Conservation (phyloP, 495 filamentous ascomycete species). For the Penicillium dipodomyicola region DNA sequence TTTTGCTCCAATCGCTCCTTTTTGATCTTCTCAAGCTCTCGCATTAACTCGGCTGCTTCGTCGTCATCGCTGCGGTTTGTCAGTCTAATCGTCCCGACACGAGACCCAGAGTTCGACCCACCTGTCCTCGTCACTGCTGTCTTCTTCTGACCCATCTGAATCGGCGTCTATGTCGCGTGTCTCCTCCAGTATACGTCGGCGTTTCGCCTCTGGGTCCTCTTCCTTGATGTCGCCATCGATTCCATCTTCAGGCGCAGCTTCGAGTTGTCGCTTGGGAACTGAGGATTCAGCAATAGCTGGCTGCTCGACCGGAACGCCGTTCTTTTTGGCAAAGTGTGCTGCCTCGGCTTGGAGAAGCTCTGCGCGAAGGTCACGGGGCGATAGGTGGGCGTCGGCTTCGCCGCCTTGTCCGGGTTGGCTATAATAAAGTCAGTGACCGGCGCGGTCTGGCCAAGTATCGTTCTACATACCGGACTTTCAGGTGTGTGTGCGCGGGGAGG, state of each 20-base stretch:
- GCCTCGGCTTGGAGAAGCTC: constrained; percentile 89
- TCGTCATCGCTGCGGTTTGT: constrained; percentile 61
- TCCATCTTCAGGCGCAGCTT: constrained; percentile 39
- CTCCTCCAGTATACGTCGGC: constrained; percentile 83
- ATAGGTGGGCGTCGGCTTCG: constrained; percentile 63
- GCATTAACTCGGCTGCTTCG: constrained; percentile 83
- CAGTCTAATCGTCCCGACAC: constrained; percentile 5
- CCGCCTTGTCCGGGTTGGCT: constrained; percentile 87
- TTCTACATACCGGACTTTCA: constrained; percentile 71
- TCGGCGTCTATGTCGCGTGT: constrained; percentile 89
- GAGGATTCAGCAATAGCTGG: constrained; percentile 34
- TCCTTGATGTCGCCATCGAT: constrained; percentile 36
- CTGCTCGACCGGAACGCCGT: constrained; percentile 54
- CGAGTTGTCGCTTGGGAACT: constrained; percentile 65
- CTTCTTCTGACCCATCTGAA: constrained; percentile 65
- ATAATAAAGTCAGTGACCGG: constrained; percentile 18
- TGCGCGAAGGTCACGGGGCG: constrained; percentile 74
- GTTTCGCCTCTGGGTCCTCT: constrained; percentile 76
- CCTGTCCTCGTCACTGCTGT: constrained; percentile 72
- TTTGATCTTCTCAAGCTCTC: constrained; percentile 94
- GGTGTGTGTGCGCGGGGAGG: constrained; percentile 83
- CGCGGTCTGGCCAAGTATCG: neutral
- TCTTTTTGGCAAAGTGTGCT: constrained; percentile 80
- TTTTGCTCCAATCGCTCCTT: constrained; percentile 81
- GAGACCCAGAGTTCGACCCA: constrained; percentile 18